These are phyloP conservation scores for Metarhizium humberi DNA, from an alignment of 2,329 filamentous ascomycete genomes.

Conservation along the genomic window DNA sequence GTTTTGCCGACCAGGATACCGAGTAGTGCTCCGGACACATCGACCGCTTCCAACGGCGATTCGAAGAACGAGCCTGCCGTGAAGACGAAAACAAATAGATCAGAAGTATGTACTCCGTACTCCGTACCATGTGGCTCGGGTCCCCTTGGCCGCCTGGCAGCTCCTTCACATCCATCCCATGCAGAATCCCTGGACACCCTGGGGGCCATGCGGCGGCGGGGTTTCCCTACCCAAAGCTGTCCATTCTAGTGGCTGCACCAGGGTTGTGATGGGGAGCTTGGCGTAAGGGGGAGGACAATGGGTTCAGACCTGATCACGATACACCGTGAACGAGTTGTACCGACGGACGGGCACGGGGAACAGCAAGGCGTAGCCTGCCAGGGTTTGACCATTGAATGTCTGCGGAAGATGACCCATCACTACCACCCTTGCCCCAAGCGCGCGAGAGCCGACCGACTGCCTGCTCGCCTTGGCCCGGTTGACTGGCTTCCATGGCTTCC, in stretches of 20 bases:
- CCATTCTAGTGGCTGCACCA: not conserved
- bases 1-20: not conserved
- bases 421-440: not conserved
- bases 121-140: not conserved
- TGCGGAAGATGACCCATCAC: not conserved
- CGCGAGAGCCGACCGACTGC: not conserved
- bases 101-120: not conserved
- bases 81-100: not conserved
- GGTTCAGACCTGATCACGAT: not conserved
- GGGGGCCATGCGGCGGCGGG: constrained; percentile 1
- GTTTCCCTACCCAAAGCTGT: not conserved
- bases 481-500: not conserved
- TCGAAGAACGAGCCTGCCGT: not conserved
- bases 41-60: not conserved
- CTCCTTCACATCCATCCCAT: not conserved
- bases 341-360: not conserved
- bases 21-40: not conserved
- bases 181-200: not conserved
- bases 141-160: not conserved
- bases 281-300: not conserved
- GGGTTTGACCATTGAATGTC: not conserved
- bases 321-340: not conserved
- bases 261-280: not conserved
- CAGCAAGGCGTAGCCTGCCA: not conserved
- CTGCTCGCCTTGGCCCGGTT: not conserved